These are phyloP conservation scores for Aspergillus brasiliensis DNA, from an alignment of 2,329 filamentous ascomycete genomes.

Conservation along the genomic window DNA sequence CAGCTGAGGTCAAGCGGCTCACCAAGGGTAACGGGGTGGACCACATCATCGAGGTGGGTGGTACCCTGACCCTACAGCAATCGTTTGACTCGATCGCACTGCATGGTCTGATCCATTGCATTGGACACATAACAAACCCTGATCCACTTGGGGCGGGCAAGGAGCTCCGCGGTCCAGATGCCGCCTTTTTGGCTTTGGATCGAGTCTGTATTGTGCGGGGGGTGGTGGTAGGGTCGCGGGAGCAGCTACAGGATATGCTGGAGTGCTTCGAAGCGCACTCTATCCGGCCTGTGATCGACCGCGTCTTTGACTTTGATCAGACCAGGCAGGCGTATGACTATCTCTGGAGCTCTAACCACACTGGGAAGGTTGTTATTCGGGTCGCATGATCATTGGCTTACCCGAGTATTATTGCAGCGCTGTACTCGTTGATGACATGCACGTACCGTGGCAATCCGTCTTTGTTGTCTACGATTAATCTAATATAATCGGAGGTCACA, in stretches of 20 bases:
- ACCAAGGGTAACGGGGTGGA: slow-evolving; percentile 56
- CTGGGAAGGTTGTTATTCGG: slow-evolving; percentile 52
- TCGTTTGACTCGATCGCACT: slow-evolving; percentile 47
- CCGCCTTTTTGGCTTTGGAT: slow-evolving; percentile 32
- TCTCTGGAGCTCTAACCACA: slow-evolving; percentile 50
- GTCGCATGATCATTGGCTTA: too few species aligned
- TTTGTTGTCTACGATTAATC: too few species aligned
- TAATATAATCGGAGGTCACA: too few species aligned
- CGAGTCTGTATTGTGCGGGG: slow-evolving; percentile 54
- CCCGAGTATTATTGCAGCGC: too few species aligned
- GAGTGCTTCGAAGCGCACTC: slow-evolving; percentile 52
- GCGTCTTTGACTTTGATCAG: slow-evolving; percentile 52
- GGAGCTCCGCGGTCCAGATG: slow-evolving; percentile 5
- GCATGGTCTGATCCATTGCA: slow-evolving; percentile 51
- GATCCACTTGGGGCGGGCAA: slow-evolving; percentile 5
- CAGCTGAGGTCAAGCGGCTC: slow-evolving; percentile 46
- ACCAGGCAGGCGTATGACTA: slow-evolving; percentile 53
- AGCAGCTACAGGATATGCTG: slow-evolving; percentile 58
- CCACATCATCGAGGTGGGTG: slow-evolving; percentile 62
- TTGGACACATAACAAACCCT: slow-evolving; percentile 35
- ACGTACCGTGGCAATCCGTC: too few species aligned
- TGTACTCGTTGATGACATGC: too few species aligned
- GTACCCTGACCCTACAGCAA: slow-evolving; percentile 56
- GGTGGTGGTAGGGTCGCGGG: slow-evolving; percentile 52
- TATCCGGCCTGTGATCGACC: slow-evolving; percentile 36